These are phyloP conservation scores for Lecanicillium sp. DNA, from an alignment of 2,329 filamentous ascomycete genomes.

Conservation along the genomic window DNA sequence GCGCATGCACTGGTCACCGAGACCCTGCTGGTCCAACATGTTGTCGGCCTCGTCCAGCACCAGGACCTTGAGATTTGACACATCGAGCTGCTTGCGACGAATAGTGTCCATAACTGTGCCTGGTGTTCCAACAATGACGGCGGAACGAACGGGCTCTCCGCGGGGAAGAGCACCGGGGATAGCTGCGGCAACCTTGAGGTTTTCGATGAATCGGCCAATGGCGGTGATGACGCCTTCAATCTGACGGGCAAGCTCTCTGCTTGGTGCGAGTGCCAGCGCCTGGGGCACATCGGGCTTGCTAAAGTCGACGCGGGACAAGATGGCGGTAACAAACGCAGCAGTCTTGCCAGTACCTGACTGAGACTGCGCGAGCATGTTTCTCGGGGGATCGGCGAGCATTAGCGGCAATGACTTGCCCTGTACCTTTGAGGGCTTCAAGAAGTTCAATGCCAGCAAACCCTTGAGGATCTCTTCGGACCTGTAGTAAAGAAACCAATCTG, in stretches of 20 bases:
- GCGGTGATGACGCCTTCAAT: constrained; percentile 77
- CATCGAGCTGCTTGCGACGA: constrained; percentile 65
- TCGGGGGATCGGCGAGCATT: constrained; percentile 76
- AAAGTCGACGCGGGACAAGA: constrained; percentile 79
- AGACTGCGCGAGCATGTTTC: constrained; percentile 96
- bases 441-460: constrained; percentile 73
- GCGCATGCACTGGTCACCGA: constrained; percentile 89
- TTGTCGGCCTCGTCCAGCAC: constrained; percentile 97
- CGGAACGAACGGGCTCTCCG: constrained; percentile 59
- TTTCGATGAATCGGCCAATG: constrained; percentile 77
- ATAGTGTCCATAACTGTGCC: constrained; percentile 88
- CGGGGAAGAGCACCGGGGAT: constrained; percentile 71
- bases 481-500: constrained; percentile 1
- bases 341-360: constrained; percentile 98
- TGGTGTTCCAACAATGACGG: constrained; percentile 86
- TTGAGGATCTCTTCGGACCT: constrained; percentile 55
- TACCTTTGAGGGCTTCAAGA: constrained; percentile 94
- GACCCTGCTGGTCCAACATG: constrained; percentile 92
- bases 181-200: constrained; percentile 69
- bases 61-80: constrained; percentile 65
- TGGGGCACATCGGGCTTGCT: constrained; percentile 62
- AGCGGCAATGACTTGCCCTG: constrained; percentile 91
- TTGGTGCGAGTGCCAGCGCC: constrained; percentile 82
- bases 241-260: constrained; percentile 88
- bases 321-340: constrained; percentile 88